Conservation (phyloP, 352 stramenopile genomes). For the Phytopythium oedochilum region DNA sequence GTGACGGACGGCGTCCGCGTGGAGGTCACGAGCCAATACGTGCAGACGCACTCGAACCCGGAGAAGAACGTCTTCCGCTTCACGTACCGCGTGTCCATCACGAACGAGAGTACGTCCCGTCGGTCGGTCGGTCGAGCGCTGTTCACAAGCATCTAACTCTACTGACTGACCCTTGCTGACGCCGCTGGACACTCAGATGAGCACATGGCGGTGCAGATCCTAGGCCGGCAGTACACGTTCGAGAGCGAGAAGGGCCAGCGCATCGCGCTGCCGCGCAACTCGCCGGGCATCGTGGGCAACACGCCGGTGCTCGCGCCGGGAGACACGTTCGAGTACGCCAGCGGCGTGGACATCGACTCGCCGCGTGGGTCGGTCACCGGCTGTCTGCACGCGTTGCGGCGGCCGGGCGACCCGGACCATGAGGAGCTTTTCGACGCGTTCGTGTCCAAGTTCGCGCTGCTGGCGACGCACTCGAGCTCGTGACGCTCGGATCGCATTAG, state of each 20-base stretch:
- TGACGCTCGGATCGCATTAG: constrained; percentile 1
- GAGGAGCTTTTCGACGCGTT: constrained; percentile 60
- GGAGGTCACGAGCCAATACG: constrained; percentile 70
- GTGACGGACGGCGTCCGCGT: constrained; percentile 61
- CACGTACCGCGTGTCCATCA: constrained; percentile 76
- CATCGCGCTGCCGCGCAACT: constrained; percentile 53
- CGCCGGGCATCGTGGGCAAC: constrained; percentile 61
- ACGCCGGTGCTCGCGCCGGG: constrained; percentile 58
- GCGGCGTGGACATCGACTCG: constrained; percentile 69
- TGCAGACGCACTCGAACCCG: constrained; percentile 48
- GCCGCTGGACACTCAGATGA: constrained; percentile 19
- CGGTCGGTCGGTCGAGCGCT: too few relatives aligned
- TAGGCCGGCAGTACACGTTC: constrained; percentile 75
- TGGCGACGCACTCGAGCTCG: constrained; percentile 17
- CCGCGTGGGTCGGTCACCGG: constrained; percentile 50
- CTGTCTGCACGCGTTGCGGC: constrained; percentile 57
- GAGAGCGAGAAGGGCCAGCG: constrained; percentile 61
- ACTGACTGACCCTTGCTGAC: background rate
- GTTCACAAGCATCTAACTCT: background rate
- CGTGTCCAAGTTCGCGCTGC: constrained; percentile 61
- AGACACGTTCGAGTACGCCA: constrained; percentile 79
- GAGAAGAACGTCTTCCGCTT: constrained; percentile 56
- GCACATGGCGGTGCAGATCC: constrained; percentile 50
- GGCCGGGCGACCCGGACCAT: constrained; percentile 10
- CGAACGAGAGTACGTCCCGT: constrained; percentile 63